These are phyloP conservation scores for Monosporascus sp. DNA, from an alignment of 2,329 filamentous ascomycete genomes.

Conservation along the genomic window DNA sequence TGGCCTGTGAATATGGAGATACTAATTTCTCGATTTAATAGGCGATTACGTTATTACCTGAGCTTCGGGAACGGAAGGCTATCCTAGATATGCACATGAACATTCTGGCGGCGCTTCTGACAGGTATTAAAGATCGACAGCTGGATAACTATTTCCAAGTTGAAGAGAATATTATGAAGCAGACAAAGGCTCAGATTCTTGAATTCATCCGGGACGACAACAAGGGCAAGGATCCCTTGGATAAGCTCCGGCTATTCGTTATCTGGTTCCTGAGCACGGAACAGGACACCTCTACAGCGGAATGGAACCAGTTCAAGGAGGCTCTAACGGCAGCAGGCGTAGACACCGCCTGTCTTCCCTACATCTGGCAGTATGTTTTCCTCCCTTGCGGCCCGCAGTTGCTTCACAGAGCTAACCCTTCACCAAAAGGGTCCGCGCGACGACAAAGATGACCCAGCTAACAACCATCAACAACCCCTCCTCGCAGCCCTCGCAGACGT, in stretches of 20 bases:
- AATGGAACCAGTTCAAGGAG: slow-evolving; percentile 83
- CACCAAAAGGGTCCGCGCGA: slow-evolving; percentile 69
- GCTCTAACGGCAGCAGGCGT: slow-evolving; percentile 70
- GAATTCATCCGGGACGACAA: slow-evolving; percentile 76
- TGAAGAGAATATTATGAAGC: slow-evolving; percentile 88
- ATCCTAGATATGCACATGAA: slow-evolving; percentile 99
- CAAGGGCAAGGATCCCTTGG: slow-evolving; percentile 77
- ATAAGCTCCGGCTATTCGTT: slow-evolving; percentile 90
- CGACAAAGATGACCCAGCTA: slow-evolving; percentile 97
- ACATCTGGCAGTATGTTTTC: slow-evolving; percentile 70
- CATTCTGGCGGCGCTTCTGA: slow-evolving; percentile 71
- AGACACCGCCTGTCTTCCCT: slow-evolving; percentile 73
- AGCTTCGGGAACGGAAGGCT: slow-evolving; percentile 88
- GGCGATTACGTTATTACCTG: slow-evolving; percentile 86
- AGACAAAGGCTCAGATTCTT: slow-evolving; percentile 82
- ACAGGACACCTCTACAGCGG: slow-evolving; percentile 73
- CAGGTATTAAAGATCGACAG: slow-evolving; percentile 88
- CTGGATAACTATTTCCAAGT: slow-evolving; percentile 94
- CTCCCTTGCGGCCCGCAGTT: neutral
- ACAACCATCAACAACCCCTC: slow-evolving; percentile 77
- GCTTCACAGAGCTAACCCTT: slow-evolving; percentile 16
- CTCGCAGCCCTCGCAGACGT: slow-evolving; percentile 56
- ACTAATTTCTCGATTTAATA: neutral
- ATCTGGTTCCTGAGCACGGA: slow-evolving; percentile 97
- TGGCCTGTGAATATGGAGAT: no score